A percentile compares a stretch with the other conserved stretches of the same genome.
These are phyloP conservation scores for Pythium angustatum DNA, from an alignment of 352 stramenopile genomes.

Conservation along the genomic window DNA sequence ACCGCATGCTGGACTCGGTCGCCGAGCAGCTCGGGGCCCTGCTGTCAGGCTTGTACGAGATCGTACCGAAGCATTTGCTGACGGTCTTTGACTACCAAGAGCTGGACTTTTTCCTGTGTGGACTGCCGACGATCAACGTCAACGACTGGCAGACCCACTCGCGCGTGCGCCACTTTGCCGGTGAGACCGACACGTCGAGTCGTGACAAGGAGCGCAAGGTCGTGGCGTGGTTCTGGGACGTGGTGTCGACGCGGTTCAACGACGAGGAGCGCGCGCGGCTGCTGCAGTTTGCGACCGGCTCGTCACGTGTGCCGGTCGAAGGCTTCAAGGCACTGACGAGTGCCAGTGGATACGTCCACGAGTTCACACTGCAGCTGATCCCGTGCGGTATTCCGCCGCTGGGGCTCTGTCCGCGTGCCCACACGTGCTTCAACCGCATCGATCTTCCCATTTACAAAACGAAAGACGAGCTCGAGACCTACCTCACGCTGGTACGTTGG, in stretches of 20 bases:
- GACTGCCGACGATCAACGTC: constrained; percentile 69
- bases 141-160: constrained; percentile 63
- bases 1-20: constrained; percentile 78
- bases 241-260: constrained; percentile 46
- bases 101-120: constrained; percentile 75
- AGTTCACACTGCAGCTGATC: constrained; percentile 82
- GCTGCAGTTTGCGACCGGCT: constrained; percentile 77
- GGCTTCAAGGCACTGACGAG: constrained; percentile 81
- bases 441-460: constrained; percentile 70
- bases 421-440: constrained; percentile 87
- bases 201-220: constrained; percentile 44
- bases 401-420: constrained; percentile 66
- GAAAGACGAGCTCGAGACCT: constrained; percentile 73
- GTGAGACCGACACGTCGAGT: constrained; percentile 34
- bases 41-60: constrained; percentile 71
- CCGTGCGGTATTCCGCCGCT: constrained; percentile 40
- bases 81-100: constrained; percentile 83
- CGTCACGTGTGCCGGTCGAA: constrained; percentile 77
- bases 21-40: constrained; percentile 62
- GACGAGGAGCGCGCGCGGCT: constrained; percentile 71
- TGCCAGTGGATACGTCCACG: constrained; percentile 75
- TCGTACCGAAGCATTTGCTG: constrained; percentile 64
- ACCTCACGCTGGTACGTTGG: constrained; percentile 62
- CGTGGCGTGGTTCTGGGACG: constrained; percentile 76
- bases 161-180: constrained; percentile 61